Conservation (phyloP, 441 rosid genomes). For the Biscutella auriculata region DNA sequence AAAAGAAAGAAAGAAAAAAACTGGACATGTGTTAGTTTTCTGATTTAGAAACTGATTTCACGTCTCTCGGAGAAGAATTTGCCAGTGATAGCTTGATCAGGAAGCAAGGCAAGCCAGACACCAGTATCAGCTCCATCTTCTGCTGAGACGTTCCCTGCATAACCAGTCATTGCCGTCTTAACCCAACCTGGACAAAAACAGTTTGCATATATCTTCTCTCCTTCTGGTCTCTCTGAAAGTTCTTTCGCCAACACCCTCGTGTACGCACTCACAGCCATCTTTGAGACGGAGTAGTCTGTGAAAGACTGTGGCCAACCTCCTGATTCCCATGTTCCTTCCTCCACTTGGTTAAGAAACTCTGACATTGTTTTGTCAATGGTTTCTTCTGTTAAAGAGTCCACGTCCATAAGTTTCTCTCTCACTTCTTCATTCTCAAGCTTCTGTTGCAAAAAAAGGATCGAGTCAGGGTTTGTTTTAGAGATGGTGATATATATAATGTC, state of each 20-base stretch:
- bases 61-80: conserved; percentile 93
- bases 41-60: conserved; percentile 63
- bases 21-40: too few relatives aligned
- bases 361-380: conserved; percentile 43
- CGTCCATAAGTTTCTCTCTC: conserved; percentile 44
- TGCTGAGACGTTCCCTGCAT: conserved; percentile 62
- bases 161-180: conserved; percentile 85
- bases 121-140: conserved; percentile 88
- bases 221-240: conserved; percentile 44
- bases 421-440: conserved; percentile 44
- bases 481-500: too few relatives aligned
- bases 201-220: conserved; percentile 57
- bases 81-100: conserved; percentile 52
- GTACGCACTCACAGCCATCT: conserved; percentile 73
- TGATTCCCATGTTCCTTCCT: conserved; percentile 54
- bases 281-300: conserved; percentile 80
- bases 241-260: conserved; percentile 54
- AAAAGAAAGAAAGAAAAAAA: too few relatives aligned
- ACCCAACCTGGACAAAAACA: conserved; percentile 97
- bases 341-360: conserved; percentile 60
- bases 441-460: too few relatives aligned
- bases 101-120: conserved; percentile 78
- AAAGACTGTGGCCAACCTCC: conserved; percentile 83
- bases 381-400: conserved; percentile 54
- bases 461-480: too few relatives aligned